Percentiles rank a stretch among this genome's conserved stretches.
phyloP scores from a whole-genome alignment of 306 rosid species.

The Citrullus amarus region DNA sequence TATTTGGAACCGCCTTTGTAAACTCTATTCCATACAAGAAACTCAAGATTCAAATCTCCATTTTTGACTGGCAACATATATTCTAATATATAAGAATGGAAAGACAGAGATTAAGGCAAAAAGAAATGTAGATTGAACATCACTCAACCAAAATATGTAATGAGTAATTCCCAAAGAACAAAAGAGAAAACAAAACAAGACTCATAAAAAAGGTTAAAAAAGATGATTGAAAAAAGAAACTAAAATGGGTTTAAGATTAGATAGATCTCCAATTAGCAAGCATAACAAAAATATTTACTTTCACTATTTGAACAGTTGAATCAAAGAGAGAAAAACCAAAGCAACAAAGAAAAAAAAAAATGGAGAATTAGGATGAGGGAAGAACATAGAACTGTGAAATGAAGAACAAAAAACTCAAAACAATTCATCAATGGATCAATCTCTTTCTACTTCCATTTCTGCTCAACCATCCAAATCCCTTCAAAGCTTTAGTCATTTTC shows the following conservation, averaged over 20 bases:
- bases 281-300: background rate
- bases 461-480: constrained; percentile 67
- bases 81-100: background rate
- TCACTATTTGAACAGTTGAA: background rate
- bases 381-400: background rate
- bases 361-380: background rate
- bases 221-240: background rate
- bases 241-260: background rate
- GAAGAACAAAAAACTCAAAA: background rate
- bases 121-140: background rate
- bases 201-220: background rate
- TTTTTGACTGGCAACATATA: background rate
- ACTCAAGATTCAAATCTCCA: background rate
- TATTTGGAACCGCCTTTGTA: no score
- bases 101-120: background rate
- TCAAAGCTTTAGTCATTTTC: constrained; percentile 76
- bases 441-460: background rate
- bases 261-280: background rate
- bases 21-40: no score
- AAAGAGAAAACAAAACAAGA: background rate
- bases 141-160: background rate
- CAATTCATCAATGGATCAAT: background rate
- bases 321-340: background rate
- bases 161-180: background rate
- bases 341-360: background rate